Evolutionary conservation across 352 stramenopile species (phyloP).

Genomic region (Globisporangium apiculatum): DNA sequence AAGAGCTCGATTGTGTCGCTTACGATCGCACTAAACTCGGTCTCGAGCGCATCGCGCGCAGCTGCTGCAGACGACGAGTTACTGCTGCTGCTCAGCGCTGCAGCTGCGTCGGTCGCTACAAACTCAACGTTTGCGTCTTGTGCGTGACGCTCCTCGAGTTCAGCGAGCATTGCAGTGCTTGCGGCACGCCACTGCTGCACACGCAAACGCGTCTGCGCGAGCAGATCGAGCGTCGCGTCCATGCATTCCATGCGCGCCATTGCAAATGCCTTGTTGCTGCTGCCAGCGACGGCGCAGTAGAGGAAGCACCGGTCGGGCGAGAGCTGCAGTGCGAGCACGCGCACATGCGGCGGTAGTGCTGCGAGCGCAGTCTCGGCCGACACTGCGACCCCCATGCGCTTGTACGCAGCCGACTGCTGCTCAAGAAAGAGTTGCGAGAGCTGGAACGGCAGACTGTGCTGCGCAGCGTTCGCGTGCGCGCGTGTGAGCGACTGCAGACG

Average conservation of each 20-base stretch:
- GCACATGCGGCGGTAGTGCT: constrained; percentile 25
- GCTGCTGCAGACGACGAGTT: constrained; percentile 1
- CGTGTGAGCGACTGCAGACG: constrained; percentile 29
- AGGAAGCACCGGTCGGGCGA: constrained; percentile 64
- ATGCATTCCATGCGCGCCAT: constrained; percentile 63
- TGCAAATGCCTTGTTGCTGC: constrained; percentile 29
- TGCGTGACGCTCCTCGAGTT: constrained; percentile 27
- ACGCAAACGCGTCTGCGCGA: constrained; percentile 23
- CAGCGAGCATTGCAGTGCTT: constrained; percentile 29
- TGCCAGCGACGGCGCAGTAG: constrained; percentile 35
- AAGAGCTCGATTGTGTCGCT: constrained; percentile 37
- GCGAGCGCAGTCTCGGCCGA: constrained; percentile 36
- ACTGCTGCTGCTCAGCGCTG: not conserved
- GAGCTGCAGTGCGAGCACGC: constrained; percentile 55
- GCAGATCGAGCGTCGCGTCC: constrained; percentile 14
- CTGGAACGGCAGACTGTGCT: constrained; percentile 53
- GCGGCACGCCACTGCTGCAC: constrained; percentile 31
- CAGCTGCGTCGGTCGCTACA: constrained; percentile 6
- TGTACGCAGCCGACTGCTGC: constrained; percentile 57
- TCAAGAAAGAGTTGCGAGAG: constrained; percentile 61
- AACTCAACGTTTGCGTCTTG: constrained; percentile 40
- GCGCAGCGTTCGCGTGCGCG: constrained; percentile 29
- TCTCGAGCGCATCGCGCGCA: constrained; percentile 36
- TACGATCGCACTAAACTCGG: constrained; percentile 45
- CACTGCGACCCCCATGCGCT: constrained; percentile 39